A percentile compares a stretch with the other conserved stretches of the same genome.
Evolutionary conservation across 495 filamentous ascomycete genomes (phyloP).

Genomic region (Aspergillus carlsbadensis): DNA sequence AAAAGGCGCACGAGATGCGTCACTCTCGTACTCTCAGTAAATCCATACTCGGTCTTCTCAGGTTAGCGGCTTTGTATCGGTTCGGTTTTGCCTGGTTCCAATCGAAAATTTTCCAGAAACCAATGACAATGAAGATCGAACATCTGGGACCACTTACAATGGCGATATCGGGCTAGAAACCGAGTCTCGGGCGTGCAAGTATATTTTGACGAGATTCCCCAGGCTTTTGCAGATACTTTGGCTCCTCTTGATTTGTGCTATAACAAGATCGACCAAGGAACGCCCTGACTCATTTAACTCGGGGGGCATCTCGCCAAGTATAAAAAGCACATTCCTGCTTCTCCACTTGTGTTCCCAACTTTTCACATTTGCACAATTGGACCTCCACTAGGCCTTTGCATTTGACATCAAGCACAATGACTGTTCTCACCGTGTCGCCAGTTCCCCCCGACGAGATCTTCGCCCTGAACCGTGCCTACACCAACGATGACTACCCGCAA

Average conservation of each 20-base stretch:
- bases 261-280: not conserved
- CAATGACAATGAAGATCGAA: constrained; percentile 13
- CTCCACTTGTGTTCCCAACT: not conserved
- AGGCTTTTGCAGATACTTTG: not conserved
- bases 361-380: not conserved
- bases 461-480: constrained; percentile 44
- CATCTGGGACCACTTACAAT: not conserved
- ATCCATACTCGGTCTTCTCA: not conserved
- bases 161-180: constrained; percentile 25
- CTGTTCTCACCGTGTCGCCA: constrained; percentile 35
- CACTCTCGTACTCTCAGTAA: not conserved
- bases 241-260: not conserved
- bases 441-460: constrained; percentile 52
- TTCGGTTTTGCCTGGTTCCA: constrained; percentile 4
- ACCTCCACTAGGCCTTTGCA: not conserved
- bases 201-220: constrained; percentile 4
- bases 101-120: constrained; percentile 8
- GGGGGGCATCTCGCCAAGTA: constrained; percentile 2
- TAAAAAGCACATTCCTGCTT: not conserved
- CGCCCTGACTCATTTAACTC: not conserved
- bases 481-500: constrained; percentile 39
- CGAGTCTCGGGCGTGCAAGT: not conserved
- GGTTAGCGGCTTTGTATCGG: constrained; percentile 17
- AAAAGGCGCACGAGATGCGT: not conserved
- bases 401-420: constrained; percentile 26